These are phyloP conservation scores for Andrographis paniculata DNA, from an alignment of 305 asterid genomes.

Conservation along the genomic window DNA sequence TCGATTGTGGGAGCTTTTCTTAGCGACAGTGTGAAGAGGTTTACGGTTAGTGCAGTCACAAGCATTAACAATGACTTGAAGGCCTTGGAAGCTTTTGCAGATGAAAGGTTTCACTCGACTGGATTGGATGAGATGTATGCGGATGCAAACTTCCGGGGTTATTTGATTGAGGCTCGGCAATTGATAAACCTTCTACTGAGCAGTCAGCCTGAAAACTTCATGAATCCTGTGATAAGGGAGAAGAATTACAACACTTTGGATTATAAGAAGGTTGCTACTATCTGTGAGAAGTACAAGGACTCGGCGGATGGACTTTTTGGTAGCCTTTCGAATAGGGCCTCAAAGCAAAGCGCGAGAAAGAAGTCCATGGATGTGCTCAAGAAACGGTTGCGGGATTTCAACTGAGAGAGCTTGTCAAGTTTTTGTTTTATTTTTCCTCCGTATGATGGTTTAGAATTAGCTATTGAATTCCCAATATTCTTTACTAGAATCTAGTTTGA, in stretches of 20 bases:
- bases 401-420: conserved; percentile 37
- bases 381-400: conserved; percentile 79
- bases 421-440: too few species aligned
- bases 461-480: conserved; percentile 16
- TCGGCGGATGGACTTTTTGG: conserved; percentile 83
- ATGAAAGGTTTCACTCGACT: conserved; percentile 69
- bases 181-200: conserved; percentile 74
- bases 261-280: conserved; percentile 73
- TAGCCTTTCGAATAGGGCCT: conserved; percentile 68
- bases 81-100: conserved; percentile 74
- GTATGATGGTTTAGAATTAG: conserved; percentile 17
- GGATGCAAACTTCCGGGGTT: conserved; percentile 65
- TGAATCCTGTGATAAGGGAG: conserved; percentile 92
- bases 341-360: conserved; percentile 75
- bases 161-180: conserved; percentile 77
- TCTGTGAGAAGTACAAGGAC: conserved; percentile 87
- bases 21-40: conserved; percentile 67
- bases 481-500: conserved; percentile 18
- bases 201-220: conserved; percentile 88
- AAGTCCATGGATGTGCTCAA: conserved; percentile 82
- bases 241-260: conserved; percentile 72
- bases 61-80: conserved; percentile 58
- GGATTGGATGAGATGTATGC: conserved; percentile 69
- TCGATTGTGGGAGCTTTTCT: conserved; percentile 61
- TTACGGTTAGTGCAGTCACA: conserved; percentile 57